These are phyloP conservation scores for Cercospora zeae-maydis DNA, from an alignment of 2,329 filamentous ascomycete species.

Conservation along the genomic window DNA sequence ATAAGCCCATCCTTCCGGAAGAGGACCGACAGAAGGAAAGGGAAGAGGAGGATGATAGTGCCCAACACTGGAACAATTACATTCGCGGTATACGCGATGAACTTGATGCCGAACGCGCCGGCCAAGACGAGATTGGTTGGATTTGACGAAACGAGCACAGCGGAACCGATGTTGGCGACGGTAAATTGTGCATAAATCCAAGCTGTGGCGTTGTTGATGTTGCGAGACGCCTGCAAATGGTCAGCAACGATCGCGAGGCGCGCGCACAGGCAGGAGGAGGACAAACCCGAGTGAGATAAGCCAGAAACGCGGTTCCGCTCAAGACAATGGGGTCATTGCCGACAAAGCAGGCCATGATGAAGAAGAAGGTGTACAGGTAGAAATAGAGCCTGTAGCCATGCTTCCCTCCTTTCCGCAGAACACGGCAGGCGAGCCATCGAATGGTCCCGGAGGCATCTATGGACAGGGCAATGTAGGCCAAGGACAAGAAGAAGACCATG, in stretches of 20 bases:
- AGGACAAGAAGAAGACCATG: conserved; percentile 69
- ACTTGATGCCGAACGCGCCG: conserved; percentile 67
- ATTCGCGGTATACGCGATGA: conserved; percentile 71
- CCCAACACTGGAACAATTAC: conserved; percentile 68
- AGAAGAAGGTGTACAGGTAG: conserved; percentile 71
- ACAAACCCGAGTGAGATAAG: conserved; percentile 65
- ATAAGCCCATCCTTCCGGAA: conserved; percentile 64
- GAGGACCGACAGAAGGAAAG: conserved; percentile 65
- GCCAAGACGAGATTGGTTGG: conserved; percentile 73
- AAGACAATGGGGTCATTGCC: conserved; percentile 74
- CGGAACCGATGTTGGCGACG: conserved; percentile 68
- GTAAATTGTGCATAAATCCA: conserved; percentile 73
- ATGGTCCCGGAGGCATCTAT: conserved; percentile 75
- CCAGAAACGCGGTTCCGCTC: conserved; percentile 69
- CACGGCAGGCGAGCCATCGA: conserved; percentile 65
- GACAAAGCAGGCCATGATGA: conserved; percentile 62
- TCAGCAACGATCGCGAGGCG: not conserved
- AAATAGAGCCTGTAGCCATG: conserved; percentile 66
- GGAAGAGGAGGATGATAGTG: conserved; percentile 65
- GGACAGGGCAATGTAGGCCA: conserved; percentile 71
- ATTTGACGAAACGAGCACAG: conserved; percentile 73
- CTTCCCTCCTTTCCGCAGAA: conserved; percentile 63
- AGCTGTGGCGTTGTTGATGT: conserved; percentile 66
- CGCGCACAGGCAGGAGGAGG: not conserved
- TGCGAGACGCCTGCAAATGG: conserved; percentile 53